phyloP scores from a whole-genome alignment of 2,329 filamentous ascomycete genomes.

The Colletotrichum simmondsii region DNA sequence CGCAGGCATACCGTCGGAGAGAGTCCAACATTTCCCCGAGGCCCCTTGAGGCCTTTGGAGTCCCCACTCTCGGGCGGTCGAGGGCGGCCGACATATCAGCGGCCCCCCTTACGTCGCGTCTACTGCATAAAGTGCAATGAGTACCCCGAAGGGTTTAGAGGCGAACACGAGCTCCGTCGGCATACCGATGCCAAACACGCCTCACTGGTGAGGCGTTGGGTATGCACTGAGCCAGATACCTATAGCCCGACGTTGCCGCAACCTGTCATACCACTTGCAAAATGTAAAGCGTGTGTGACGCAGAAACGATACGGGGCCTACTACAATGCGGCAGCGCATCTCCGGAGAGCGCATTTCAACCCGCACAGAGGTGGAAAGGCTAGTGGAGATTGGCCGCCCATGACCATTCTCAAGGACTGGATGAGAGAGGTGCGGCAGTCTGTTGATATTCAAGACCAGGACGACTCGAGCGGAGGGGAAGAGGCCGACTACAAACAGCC shows the following conservation, averaged over 20 bases:
- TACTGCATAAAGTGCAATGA: slow-evolving; percentile 83
- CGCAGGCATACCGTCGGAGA: slow-evolving; percentile 60
- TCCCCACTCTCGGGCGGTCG: slow-evolving; percentile 54
- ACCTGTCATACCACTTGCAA: slow-evolving; percentile 63
- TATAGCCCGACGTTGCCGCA: slow-evolving; percentile 51
- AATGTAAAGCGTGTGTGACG: slow-evolving; percentile 67
- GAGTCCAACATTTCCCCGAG: slow-evolving; percentile 53
- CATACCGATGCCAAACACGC: slow-evolving; percentile 72
- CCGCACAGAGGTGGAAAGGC: slow-evolving; percentile 66
- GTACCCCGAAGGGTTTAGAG: slow-evolving; percentile 87
- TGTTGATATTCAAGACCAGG: slow-evolving; percentile 56
- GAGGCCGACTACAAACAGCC: slow-evolving; percentile 43
- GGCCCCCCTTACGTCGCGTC: slow-evolving; percentile 74
- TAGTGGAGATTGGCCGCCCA: slow-evolving; percentile 68
- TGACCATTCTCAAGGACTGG: slow-evolving; percentile 69
- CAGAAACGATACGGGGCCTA: slow-evolving; percentile 69
- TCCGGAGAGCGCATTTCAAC: slow-evolving; percentile 67
- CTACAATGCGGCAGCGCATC: slow-evolving; percentile 69
- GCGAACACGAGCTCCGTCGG: slow-evolving; percentile 84
- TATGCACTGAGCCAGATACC: slow-evolving; percentile 62
- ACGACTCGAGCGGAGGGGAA: slow-evolving; percentile 62
- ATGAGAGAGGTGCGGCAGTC: slow-evolving; percentile 68
- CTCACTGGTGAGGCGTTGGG: slow-evolving; percentile 64
- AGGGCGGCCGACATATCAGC: slow-evolving; percentile 58
- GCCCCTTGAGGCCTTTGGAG: slow-evolving; percentile 50